Evolutionary conservation across 345 rosid genomes (phyloP), one percentile per base, ranked within the genome.

Genomic region (Camelina laxa): DNA sequence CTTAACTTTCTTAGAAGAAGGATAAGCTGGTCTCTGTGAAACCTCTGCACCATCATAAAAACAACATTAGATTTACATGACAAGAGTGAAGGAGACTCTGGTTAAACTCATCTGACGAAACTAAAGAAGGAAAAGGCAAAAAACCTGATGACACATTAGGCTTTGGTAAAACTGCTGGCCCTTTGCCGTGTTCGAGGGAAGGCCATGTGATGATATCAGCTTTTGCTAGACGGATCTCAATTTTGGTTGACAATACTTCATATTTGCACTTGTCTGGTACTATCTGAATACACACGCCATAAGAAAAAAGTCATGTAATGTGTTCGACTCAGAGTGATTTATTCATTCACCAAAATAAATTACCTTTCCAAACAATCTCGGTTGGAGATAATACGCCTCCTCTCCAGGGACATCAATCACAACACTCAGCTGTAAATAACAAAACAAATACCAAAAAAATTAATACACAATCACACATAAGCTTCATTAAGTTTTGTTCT

Each of bases 361-460:
- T 82, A 96, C 99, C 96, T 92, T 96, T 63, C 90, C 96, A 60
- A 91, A 96, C 65, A 96, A 82, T 67, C 99, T 91, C 39, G 91
- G 88, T 70, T 92, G 99, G 67, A 91, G 86, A 73, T 81, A 82
- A 80, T 86, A 96, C 0, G 82, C 64, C 45, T 92, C 98, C 67
- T 90, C 90, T 53, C 87, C 93, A 35, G 94, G 90, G 56, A 86
- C 82, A 65, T 85, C 72, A 67, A 96, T 83, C 76, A 60, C 83
- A 56, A 91, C 86, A 78, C 96, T 91, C 65, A 94, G 80, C 98
- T 94, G 85, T 78, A 90, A 64, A 64, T 45, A 44, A 79, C 48
- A 60, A 31, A 70, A 60, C 15, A 15, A 33, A 58, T 22, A 9
- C 61, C 33, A 13, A 55, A 24, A 24, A 13, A 19, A 10, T 53